A percentile compares a stretch with the other conserved stretches of the same genome.
These are phyloP conservation scores for Tremella yokohamensis DNA, from an alignment of 768 basidiomycete species.

Conservation along the genomic window DNA sequence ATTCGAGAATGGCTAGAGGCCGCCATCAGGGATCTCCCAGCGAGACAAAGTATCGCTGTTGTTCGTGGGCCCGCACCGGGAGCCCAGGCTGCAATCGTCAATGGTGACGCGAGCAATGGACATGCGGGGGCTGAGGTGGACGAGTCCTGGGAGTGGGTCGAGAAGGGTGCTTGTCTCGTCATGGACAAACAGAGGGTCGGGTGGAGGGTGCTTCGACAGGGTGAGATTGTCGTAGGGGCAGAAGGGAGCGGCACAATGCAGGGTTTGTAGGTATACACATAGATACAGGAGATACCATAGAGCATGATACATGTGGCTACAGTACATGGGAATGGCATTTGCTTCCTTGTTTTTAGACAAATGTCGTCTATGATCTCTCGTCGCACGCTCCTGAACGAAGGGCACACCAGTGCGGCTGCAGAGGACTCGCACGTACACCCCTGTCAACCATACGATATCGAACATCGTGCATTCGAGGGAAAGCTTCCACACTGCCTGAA, in stretches of 20 bases:
- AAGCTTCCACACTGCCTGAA: conserved; percentile 54
- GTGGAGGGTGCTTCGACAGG: conserved; percentile 39
- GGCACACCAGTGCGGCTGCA: conserved; percentile 73
- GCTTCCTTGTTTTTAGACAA: no score
- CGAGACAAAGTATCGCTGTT: conserved; percentile 9
- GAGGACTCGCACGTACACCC: conserved; percentile 60
- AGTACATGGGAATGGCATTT: no score
- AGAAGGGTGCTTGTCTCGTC: conserved; percentile 17
- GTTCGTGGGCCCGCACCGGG: not conserved
- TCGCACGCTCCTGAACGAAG: conserved; percentile 57
- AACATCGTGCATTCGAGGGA: conserved; percentile 66
- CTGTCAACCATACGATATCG: conserved; percentile 60
- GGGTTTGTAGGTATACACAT: conserved; percentile 26
- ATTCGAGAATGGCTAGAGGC: conserved; percentile 39
- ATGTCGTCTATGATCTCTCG: not conserved
- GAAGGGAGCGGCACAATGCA: conserved; percentile 35
- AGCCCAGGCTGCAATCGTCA: not conserved
- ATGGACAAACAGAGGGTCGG: conserved; percentile 15
- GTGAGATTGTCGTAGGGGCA: conserved; percentile 20
- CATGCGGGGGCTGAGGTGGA: not conserved
- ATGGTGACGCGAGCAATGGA: not conserved
- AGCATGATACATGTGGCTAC: not conserved
- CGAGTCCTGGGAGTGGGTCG: conserved; percentile 29
- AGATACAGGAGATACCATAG: not conserved
- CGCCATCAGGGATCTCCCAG: conserved; percentile 26